These are phyloP conservation scores for Pythium chondricola DNA, from an alignment of 352 stramenopile species.

Conservation along the genomic window DNA sequence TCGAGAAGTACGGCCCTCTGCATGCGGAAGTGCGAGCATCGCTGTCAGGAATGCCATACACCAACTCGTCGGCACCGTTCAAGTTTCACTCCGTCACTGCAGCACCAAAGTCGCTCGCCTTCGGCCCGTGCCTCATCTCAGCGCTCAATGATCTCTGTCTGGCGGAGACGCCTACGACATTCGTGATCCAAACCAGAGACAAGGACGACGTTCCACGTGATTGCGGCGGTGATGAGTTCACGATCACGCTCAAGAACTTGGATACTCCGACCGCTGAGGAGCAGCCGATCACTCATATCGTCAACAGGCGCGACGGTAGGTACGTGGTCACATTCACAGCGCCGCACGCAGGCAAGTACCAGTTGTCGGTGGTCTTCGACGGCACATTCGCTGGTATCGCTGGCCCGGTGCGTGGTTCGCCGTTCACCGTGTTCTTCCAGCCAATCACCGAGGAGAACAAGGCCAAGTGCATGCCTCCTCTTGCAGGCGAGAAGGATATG, in stretches of 20 bases:
- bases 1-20: constrained; percentile 91
- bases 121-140: constrained; percentile 86
- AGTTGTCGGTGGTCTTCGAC: constrained; percentile 86
- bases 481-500: constrained; percentile 64
- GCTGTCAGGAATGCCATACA: constrained; percentile 89
- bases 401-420: constrained; percentile 91
- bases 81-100: constrained; percentile 94
- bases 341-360: constrained; percentile 74
- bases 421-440: constrained; percentile 70
- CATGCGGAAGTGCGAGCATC: constrained; percentile 86
- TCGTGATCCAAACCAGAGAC: constrained; percentile 91
- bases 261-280: too few species aligned
- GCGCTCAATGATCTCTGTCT: constrained; percentile 57
- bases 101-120: constrained; percentile 88
- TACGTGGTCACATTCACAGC: constrained; percentile 92
- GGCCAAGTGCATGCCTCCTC: constrained; percentile 60
- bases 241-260: constrained; percentile 63
- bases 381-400: constrained; percentile 92
- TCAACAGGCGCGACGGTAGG: constrained; percentile 91
- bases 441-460: constrained; percentile 60
- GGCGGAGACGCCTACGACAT: constrained; percentile 71
- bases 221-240: constrained; percentile 94
- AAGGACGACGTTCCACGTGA: constrained; percentile 85
- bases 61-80: constrained; percentile 83
- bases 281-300: constrained; percentile 30